Evolutionary conservation across 805 yeast species (phyloP), one percentile per base, ranked within the genome.

Genomic region (Yamadazyma sp.): DNA sequence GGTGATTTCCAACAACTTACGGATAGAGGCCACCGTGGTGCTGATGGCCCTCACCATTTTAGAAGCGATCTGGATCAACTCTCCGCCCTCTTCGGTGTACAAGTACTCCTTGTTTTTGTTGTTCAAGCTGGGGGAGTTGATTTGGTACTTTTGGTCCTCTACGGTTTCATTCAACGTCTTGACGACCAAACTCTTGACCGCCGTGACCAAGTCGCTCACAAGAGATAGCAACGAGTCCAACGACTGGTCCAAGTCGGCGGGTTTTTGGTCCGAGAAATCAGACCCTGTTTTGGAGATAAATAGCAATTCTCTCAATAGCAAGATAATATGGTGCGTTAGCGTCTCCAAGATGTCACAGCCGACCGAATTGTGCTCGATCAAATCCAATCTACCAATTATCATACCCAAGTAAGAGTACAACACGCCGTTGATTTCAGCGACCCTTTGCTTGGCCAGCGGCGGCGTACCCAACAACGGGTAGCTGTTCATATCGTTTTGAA

Each of bases 301-400:
- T 15, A 80, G 61, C 22, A 82, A 55, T 50, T 85, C 95, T 50
- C 83, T 64, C 30, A 82, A 59, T 13, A 84, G 55, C 20, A 83
- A 55, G 35, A 82, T 81, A 28, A 84, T 70, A 48, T 85, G 93
- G 48, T 82, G 85, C 2, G 80, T 75, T 11, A 85, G 62, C 12
- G 73, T 68, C 49, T 84, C 90, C 37, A 85, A 56, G 5, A 79
- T 57, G 45, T 81, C 82, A 52, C 88, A 80, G 2, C 91, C 91
- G 12, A 67, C 67, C 3, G 79, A 71, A 53, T 84, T 84, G 48
- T 80, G 83, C 52, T 85, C 93, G 23, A 84, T 77, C 57, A 85
- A 67, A 55, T 85, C 93, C 46, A 85, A 60, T 49, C 95, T 63
- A n/a, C 95, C 95, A 11, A 83, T 68, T 7, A 84, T 74, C 46